Percentiles rank a stretch among this genome's conserved stretches.
phyloP scores from a whole-genome alignment of 2,329 filamentous ascomycete species.

The Coniella lustricola region DNA sequence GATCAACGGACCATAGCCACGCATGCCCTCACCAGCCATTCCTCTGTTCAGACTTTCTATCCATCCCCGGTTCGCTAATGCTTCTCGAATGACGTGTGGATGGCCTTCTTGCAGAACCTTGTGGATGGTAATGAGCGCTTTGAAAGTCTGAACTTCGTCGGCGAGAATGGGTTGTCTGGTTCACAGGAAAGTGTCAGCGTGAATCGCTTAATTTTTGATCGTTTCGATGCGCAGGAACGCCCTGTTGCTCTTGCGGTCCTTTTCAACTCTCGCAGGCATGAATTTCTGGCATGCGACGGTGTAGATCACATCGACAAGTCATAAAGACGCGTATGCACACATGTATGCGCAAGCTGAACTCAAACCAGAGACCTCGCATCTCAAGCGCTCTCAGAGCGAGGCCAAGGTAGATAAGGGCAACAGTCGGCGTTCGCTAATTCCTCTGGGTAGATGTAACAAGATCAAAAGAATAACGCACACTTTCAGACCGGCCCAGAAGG shows the following conservation, averaged over 20 bases:
- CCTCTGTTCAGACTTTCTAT: conserved; percentile 86
- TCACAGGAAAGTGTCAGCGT: neutral
- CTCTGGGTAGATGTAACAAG: neutral
- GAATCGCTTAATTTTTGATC: too few species aligned
- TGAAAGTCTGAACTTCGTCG: conserved; percentile 98
- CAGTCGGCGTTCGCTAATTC: too few species aligned
- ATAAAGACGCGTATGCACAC: too few species aligned
- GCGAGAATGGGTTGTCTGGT: conserved; percentile 88
- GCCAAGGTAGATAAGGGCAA: too few species aligned
- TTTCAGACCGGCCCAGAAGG: conserved; percentile 98
- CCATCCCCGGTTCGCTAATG: conserved; percentile 82
- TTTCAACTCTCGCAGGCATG: too few species aligned
- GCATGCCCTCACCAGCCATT: conserved; percentile 72
- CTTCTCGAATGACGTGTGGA: conserved; percentile 78
- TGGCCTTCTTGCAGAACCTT: conserved; percentile 97
- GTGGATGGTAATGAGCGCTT: conserved; percentile 93
- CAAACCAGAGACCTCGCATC: too few species aligned
- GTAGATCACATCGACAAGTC: too few species aligned
- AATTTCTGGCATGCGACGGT: too few species aligned
- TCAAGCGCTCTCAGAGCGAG: too few species aligned
- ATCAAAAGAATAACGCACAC: conserved; percentile 48
- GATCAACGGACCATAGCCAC: conserved; percentile 87
- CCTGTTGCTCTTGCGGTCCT: too few species aligned
- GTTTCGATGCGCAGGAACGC: neutral
- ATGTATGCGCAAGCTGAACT: too few species aligned